Percentiles rank a stretch among this genome's conserved stretches.
phyloP scores from a whole-genome alignment of 805 yeast species.

The Wickerhamiella spandovensis region DNA sequence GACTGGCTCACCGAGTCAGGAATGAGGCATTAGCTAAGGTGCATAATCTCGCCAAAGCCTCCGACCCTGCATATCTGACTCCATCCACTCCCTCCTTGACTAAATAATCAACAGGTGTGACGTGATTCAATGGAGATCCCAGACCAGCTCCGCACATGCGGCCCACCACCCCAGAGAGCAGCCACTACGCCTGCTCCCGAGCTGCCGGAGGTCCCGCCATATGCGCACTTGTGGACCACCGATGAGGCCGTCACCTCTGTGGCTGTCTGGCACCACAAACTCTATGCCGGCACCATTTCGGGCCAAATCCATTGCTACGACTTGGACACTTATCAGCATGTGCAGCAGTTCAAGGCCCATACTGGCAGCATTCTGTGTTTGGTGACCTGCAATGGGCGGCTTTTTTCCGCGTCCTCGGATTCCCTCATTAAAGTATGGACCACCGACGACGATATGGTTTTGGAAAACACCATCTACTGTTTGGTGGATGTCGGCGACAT shows the following conservation, averaged over 20 bases:
- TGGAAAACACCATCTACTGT: slow-evolving; percentile 67
- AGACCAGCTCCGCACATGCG: not conserved
- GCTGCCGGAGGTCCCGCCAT: not conserved
- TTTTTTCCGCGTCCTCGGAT: slow-evolving; percentile 83
- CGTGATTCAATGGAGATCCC: not conserved
- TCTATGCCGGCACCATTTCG: slow-evolving; percentile 87
- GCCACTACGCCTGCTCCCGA: not conserved
- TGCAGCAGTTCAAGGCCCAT: slow-evolving; percentile 44
- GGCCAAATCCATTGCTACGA: slow-evolving; percentile 65
- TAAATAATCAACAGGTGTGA: not conserved
- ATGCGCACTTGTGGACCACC: slow-evolving; percentile 64
- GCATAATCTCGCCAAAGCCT: too few species aligned
- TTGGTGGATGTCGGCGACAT: slow-evolving; percentile 86
- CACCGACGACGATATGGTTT: not conserved
- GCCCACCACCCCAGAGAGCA: not conserved
- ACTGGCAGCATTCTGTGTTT: slow-evolving; percentile 65
- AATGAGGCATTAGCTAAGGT: too few species aligned
- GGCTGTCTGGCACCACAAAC: slow-evolving; percentile 19
- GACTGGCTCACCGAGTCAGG: too few species aligned
- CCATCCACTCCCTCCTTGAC: not conserved
- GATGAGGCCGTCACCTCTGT: slow-evolving; percentile 57
- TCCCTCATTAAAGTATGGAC: slow-evolving; percentile 79
- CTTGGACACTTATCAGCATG: slow-evolving; percentile 45
- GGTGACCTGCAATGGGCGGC: slow-evolving; percentile 31
- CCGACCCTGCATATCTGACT: not conserved